phyloP scores from a whole-genome alignment of 2,329 filamentous ascomycete genomes.

The Phialocephala subalpina region DNA sequence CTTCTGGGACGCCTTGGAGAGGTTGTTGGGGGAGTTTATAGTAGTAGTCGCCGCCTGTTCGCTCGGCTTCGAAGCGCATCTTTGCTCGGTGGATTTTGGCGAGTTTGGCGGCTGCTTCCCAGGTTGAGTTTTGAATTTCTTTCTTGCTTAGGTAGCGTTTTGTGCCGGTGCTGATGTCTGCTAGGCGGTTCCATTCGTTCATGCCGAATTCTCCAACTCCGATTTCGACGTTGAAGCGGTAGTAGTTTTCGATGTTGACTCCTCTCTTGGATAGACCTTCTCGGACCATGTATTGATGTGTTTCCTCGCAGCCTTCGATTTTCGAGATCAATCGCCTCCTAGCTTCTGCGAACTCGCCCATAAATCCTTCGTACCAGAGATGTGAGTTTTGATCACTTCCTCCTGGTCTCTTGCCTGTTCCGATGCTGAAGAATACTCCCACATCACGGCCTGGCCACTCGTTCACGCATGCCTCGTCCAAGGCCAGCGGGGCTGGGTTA shows the following conservation, averaged over 20 bases:
- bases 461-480: slow-evolving; percentile 91
- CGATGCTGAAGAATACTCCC: slow-evolving; percentile 90
- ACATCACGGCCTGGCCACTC: slow-evolving; percentile 96
- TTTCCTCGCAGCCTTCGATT: slow-evolving; percentile 94
- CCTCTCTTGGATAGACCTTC: slow-evolving; percentile 80
- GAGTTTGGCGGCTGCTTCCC: slow-evolving; percentile 79
- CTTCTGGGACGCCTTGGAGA: slow-evolving; percentile 47
- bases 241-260: slow-evolving; percentile 90
- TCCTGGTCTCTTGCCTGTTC: slow-evolving; percentile 86
- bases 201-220: slow-evolving; percentile 97
- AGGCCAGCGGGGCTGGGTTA: slow-evolving; percentile 84
- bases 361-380: slow-evolving; percentile 92
- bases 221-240: slow-evolving; percentile 94
- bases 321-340: slow-evolving; percentile 84
- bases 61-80: slow-evolving; percentile 34
- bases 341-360: slow-evolving; percentile 93
- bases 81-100: slow-evolving; percentile 85
- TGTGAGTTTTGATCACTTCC: slow-evolving; percentile 74
- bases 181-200: slow-evolving; percentile 97
- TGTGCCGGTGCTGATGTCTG: slow-evolving; percentile 93
- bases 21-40: slow-evolving; percentile 33
- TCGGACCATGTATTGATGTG: slow-evolving; percentile 84
- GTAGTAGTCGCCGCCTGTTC: slow-evolving; percentile 19
- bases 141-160: slow-evolving; percentile 79
- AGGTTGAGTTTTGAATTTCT: slow-evolving; percentile 79